Conservation (phyloP, 2,329 filamentous ascomycete species). For the Arthrobotrys entomopaga region DNA sequence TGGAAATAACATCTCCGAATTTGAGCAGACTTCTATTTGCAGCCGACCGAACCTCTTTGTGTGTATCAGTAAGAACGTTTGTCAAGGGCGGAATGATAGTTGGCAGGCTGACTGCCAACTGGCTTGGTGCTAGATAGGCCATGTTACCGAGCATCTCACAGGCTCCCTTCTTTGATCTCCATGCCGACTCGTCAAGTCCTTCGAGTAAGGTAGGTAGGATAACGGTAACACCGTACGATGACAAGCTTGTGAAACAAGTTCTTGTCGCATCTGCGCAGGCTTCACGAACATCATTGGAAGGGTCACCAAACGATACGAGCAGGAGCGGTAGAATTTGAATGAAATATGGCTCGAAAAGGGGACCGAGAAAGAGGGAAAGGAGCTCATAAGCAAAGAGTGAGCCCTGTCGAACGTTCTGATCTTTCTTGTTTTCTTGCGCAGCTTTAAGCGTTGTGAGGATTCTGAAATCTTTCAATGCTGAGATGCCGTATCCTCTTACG, state of each 20-base stretch:
- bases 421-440: conserved; percentile 95
- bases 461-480: conserved; percentile 81
- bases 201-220: conserved; percentile 90
- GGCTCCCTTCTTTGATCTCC: conserved; percentile 98
- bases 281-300: conserved; percentile 87
- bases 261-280: conserved; percentile 93
- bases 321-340: conserved; percentile 94
- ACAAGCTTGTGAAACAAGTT: conserved; percentile 90
- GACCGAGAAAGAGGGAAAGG: conserved; percentile 83
- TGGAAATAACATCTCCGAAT: conserved; percentile 97
- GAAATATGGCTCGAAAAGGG: conserved; percentile 93
- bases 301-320: conserved; percentile 87
- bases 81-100: conserved; percentile 97
- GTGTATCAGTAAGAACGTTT: conserved; percentile 92
- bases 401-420: conserved; percentile 85
- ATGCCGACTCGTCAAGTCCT: conserved; percentile 92
- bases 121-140: conserved; percentile 96
- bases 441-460: conserved; percentile 83
- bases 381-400: conserved; percentile 91
- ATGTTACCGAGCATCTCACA: conserved; percentile 97
- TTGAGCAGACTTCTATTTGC: conserved; percentile 96
- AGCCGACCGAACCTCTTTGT: conserved; percentile 92
- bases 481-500: conserved; percentile 85
- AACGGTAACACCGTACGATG: conserved; percentile 94
- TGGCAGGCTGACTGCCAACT: conserved; percentile 88